Percentiles rank a stretch among this genome's conserved stretches.
These are phyloP conservation scores for Rutidosis leptorrhynchoides DNA, from an alignment of 129 eudicot genomes.

Conservation along the genomic window DNA sequence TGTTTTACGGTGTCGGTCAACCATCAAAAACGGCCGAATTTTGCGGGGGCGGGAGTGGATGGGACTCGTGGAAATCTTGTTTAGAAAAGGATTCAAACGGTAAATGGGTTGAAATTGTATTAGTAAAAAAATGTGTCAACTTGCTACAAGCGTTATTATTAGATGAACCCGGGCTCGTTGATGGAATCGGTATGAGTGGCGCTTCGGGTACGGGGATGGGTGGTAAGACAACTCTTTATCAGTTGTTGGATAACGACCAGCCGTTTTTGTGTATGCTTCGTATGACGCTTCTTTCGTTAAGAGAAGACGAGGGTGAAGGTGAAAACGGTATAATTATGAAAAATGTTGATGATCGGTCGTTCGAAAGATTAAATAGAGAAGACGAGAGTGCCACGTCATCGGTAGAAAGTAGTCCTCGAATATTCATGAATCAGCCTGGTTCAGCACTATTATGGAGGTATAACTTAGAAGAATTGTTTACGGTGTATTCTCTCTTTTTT, in stretches of 20 bases:
- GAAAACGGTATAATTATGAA: conserved; percentile 46
- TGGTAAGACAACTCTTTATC: conserved; percentile 73
- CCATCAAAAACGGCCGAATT: conserved; percentile 44
- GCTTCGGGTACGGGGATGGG: conserved; percentile 83
- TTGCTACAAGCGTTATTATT: conserved; percentile 83
- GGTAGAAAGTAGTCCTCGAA: conserved; percentile 38
- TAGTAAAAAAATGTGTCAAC: conserved; percentile 68
- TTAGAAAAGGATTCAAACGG: conserved; percentile 79
- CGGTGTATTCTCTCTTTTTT: too few relatives aligned
- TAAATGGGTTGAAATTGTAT: conserved; percentile 77
- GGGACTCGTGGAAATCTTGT: conserved; percentile 83
- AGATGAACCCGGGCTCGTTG: conserved; percentile 81
- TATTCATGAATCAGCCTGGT: conserved; percentile 50
- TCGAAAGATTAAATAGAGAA: conserved; percentile 34
- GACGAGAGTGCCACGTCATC: conserved; percentile 36
- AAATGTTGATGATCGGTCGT: conserved; percentile 38
- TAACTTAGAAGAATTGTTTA: neutral
- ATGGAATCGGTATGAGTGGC: conserved; percentile 76
- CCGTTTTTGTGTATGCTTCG: conserved; percentile 94
- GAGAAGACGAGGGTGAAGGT: conserved; percentile 76
- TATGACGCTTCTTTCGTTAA: conserved; percentile 78
- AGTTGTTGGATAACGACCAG: conserved; percentile 89
- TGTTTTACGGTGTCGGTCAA: conserved; percentile 82
- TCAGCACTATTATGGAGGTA: conserved; percentile 90
- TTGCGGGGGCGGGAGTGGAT: conserved; percentile 94